Evolutionary conservation across 2,329 filamentous ascomycete species (phyloP), one percentile per base, ranked within the genome.

Genomic region (Cladosporium sp.): DNA sequence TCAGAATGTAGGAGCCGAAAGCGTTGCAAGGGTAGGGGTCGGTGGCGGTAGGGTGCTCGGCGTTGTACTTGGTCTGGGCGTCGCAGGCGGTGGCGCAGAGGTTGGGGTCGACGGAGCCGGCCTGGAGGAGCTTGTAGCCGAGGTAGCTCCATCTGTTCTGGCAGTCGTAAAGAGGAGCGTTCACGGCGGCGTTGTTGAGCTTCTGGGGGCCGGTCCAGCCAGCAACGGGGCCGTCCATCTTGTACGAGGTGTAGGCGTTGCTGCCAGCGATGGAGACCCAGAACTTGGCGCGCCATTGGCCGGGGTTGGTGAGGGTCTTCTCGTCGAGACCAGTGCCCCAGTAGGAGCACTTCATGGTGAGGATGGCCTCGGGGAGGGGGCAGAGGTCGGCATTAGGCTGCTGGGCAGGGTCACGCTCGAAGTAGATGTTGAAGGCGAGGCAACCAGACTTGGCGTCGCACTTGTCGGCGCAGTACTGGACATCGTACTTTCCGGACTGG

Each of bases 231-330:
- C 60, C 46, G 60, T 64, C 61, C 57, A 61, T 67, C 64, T 71
- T 71, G 4, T 77, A 61, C 13, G 58, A 61, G 58, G 58, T 61
- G 43, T 61, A 61, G 43, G 58, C 80, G 63, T 82, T 81, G 46
- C 77, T 80, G n/a, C 76, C 80, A 25, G 79, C 75, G 53, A 82
- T 79, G 36, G 78, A 75, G 43, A 81, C 76, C 11, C 75, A 70
- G 76, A 82, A 75, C 23, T 70, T 53, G 30, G 65, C 69, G 11
- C 76, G 73, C 63, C 66, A 74, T 67, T 78, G 71, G 26, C 76
- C 78, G 3, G 43, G 56, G 68, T 79, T 79, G 32, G 62, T 75
- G 5, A 76, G 77, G 13, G 72, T 76, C 2, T 60, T 68, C 8
- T 68, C 64, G n/a, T 65, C 65, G 56, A 78, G 65, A 3, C 68